Evolutionary conservation across 768 basidiomycete genomes (phyloP).

Genomic region (Tubosaeta brunneosetosa): DNA sequence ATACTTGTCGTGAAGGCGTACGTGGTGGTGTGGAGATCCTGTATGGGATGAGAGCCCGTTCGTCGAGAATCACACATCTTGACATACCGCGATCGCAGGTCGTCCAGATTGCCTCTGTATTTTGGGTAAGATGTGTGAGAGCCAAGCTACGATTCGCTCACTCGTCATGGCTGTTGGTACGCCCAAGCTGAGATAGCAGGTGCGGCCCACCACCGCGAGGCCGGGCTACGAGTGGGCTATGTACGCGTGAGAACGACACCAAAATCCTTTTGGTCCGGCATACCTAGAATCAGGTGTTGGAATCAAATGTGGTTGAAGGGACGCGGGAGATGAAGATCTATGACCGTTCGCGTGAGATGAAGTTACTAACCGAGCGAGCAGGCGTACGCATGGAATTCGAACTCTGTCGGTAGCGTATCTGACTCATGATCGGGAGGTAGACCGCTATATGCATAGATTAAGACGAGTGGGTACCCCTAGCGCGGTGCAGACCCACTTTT

Average conservation of each 20-base stretch:
- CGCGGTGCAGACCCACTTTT: constrained; percentile 15
- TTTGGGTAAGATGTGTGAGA: constrained; percentile 1
- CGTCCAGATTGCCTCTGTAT: constrained; percentile 7
- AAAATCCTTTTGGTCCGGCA: background rate
- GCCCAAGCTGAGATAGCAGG: constrained; percentile 1
- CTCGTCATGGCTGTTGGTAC: constrained; percentile 6
- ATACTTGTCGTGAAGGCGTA: constrained; percentile 11
- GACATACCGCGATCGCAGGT: constrained; percentile 14
- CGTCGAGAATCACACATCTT: background rate
- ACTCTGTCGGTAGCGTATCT: constrained; percentile 22
- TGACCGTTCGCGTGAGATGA: background rate
- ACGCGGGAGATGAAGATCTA: constrained; percentile 17
- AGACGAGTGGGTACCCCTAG: background rate
- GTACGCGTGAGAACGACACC: constrained; percentile 6
- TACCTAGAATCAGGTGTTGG: constrained; percentile 33
- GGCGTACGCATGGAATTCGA: constrained; percentile 20
- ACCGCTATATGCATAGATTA: constrained; percentile 1
- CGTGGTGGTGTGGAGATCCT: constrained; percentile 19
- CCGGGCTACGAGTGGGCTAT: constrained; percentile 21
- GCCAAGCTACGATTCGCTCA: constrained; percentile 3
- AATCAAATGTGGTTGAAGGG: constrained; percentile 20
- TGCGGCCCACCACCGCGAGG: constrained; percentile 16
- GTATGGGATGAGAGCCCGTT: background rate
- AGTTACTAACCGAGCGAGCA: background rate
- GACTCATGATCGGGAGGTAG: constrained; percentile 6